These are phyloP conservation scores for Ceratobasidium sp. DNA, from an alignment of 1,284 basidiomycete genomes.

Conservation along the genomic window DNA sequence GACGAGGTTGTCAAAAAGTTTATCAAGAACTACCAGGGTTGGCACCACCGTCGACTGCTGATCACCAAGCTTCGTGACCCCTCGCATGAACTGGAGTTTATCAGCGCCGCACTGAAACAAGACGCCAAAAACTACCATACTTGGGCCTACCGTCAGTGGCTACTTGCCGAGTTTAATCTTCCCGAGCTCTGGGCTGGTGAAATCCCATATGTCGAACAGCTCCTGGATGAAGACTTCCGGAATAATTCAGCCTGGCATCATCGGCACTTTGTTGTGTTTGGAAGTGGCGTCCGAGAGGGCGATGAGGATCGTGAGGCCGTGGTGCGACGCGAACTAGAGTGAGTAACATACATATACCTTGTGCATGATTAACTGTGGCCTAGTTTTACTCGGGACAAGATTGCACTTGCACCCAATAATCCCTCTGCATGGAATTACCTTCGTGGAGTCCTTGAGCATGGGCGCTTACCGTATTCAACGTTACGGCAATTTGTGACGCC, in stretches of 20 bases:
- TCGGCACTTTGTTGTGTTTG: slow-evolving; percentile 91
- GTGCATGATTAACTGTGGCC: slow-evolving; percentile 21
- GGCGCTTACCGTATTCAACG: slow-evolving; percentile 62
- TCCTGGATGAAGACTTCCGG: slow-evolving; percentile 80
- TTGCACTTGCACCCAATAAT: slow-evolving; percentile 89
- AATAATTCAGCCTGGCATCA: slow-evolving; percentile 99
- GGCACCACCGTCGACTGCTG: slow-evolving; percentile 92
- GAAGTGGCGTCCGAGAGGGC: slow-evolving; percentile 63
- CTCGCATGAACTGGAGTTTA: slow-evolving; percentile 76
- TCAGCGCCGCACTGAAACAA: slow-evolving; percentile 64
- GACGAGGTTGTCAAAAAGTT: slow-evolving; percentile 80
- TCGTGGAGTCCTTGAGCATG: slow-evolving; percentile 72
- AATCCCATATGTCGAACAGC: slow-evolving; percentile 73
- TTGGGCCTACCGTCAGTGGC: slow-evolving; percentile 93
- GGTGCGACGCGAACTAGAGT: slow-evolving; percentile 73
- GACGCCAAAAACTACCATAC: slow-evolving; percentile 97
- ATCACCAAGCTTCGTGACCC: slow-evolving; percentile 57
- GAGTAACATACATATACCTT: slow-evolving; percentile 47
- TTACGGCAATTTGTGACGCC: slow-evolving; percentile 67
- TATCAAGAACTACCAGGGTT: slow-evolving; percentile 95
- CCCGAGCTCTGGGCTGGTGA: slow-evolving; percentile 79
- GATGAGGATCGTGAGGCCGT: slow-evolving; percentile 65
- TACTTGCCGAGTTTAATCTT: slow-evolving; percentile 80
- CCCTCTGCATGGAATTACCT: slow-evolving; percentile 94
- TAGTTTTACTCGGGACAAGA: slow-evolving; percentile 70